Evolutionary conservation across 352 stramenopile genomes (phyloP), one percentile per base, ranked within the genome.

Genomic region (Phytopythium ostracodes): DNA sequence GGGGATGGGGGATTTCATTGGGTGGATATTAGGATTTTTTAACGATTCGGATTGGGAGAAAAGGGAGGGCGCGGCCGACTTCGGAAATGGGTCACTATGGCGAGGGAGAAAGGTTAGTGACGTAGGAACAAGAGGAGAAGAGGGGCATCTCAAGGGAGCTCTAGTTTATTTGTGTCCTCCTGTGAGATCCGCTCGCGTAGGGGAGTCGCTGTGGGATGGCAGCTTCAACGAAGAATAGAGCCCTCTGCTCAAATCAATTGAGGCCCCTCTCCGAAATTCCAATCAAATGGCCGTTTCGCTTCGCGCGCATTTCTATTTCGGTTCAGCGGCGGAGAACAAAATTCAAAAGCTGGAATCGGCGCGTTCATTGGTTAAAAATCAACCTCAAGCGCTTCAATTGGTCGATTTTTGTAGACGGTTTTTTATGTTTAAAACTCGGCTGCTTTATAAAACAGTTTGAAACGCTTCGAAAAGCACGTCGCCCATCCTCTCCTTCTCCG

Each of bases 381-480:
- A 31, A 22, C n/a, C 20, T 38, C 49, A 38, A 25, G 49, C 12
- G 0, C 7, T 20, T 11, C 10, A 27, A 55, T 56, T 56, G 27
- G 50, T 18, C 29, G 15, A 27, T 22, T 2, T 11, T 54, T 54
- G 18, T 15, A 18, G 25, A 14, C 25, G 3, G 27, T 44, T 22
- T n/a, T n/a, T n/a, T 2, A 6, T 44, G 42, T 44, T 44, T 29
- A 20, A 24, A 38, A 38, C 25, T 44, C n/a, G 27, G 29, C 11
- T 5, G 6, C 36, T 35, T 14, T 31, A 42, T 20, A 27, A 24
- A 52, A 15, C 40, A 42, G 58, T 63, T 57, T 57, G 33, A 63
- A 57, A 63, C 58, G 36, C 17, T 17, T 40, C 17, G 31, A 46
- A 56, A 20, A 40, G 31, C 46, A 58, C 8, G 47, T 64, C 59